A percentile compares a stretch with the other conserved stretches of the same genome.
Conservation (phyloP, 73 alveolate species). For the Symbiodinium natans region DNA sequence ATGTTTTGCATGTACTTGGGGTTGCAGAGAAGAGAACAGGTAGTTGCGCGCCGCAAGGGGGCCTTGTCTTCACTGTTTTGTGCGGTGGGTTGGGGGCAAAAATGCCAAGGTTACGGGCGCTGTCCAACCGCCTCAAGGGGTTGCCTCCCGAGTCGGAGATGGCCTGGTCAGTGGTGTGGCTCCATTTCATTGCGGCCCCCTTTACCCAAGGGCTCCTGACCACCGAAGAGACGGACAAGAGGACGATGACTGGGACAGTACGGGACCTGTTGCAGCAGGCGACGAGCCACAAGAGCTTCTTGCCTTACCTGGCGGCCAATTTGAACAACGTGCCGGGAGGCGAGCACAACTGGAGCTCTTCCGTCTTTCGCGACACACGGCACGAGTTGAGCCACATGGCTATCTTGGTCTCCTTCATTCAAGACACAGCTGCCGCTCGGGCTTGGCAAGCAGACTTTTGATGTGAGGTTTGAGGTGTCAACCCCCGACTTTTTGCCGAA, state of each 20-base stretch:
- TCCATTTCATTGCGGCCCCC: conserved; percentile 35
- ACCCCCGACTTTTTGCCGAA: too few relatives aligned
- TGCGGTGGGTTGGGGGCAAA: too few relatives aligned
- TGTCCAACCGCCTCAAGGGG: conserved; percentile 6
- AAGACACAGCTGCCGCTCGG: conserved; percentile 27
- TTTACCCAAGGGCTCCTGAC: not conserved
- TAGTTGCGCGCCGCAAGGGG: too few relatives aligned
- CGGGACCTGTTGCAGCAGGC: not conserved
- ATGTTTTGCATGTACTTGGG: too few relatives aligned
- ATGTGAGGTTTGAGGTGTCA: not conserved
- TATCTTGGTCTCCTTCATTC: conserved; percentile 21
- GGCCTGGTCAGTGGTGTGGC: conserved; percentile 66
- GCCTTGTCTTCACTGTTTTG: too few relatives aligned
- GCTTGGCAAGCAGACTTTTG: not conserved
- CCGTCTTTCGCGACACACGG: conserved; percentile 35
- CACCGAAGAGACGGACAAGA: not conserved
- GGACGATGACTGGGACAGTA: not conserved
- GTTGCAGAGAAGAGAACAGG: too few relatives aligned
- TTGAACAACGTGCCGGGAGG: conserved; percentile 35
- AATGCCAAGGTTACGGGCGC: conserved; percentile 2
- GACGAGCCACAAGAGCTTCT: not conserved
- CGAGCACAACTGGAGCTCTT: not conserved
- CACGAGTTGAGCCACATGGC: conserved; percentile 45
- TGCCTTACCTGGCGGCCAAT: not conserved
- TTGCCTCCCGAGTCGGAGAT: conserved; percentile 51